phyloP scores from a whole-genome alignment of 179 eudicot species.

The Spinacia oleracea region DNA sequence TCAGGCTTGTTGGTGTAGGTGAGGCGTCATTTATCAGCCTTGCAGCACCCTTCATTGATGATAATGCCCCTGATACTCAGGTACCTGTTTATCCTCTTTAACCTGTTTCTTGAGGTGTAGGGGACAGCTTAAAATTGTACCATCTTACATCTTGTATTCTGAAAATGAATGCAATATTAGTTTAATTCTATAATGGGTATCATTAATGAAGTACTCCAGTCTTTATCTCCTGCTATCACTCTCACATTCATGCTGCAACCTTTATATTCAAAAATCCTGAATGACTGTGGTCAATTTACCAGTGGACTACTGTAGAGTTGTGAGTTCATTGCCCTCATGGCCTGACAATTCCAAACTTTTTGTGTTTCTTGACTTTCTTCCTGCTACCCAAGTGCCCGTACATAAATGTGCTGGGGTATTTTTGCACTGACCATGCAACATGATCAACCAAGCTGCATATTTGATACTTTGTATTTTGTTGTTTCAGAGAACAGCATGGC shows the following conservation, averaged over 20 bases:
- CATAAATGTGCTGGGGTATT: not conserved
- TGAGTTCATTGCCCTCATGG: not conserved
- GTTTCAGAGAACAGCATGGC: conserved; percentile 92
- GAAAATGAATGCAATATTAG: not conserved
- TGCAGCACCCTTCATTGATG: conserved; percentile 98
- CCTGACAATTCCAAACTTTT: not conserved
- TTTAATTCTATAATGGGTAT: not conserved
- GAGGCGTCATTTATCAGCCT: conserved; percentile 98
- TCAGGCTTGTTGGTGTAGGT: conserved; percentile 98
- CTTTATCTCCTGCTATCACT: not conserved
- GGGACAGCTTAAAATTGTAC: not conserved
- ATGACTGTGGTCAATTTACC: not conserved
- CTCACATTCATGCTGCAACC: not conserved
- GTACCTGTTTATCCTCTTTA: conserved; percentile 33
- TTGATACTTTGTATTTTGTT: conserved; percentile 5
- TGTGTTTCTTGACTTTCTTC: not conserved
- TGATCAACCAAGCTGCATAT: conserved; percentile 1
- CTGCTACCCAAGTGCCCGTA: not conserved
- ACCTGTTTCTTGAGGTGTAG: not conserved
- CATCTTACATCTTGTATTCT: not conserved
- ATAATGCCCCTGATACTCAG: conserved; percentile 89
- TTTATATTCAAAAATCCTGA: not conserved
- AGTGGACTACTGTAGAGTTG: not conserved
- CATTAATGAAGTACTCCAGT: not conserved
- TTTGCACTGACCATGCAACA: not conserved